Evolutionary conservation across 2,329 filamentous ascomycete genomes (phyloP).

Genomic region (Aureobasidium leucospermi): DNA sequence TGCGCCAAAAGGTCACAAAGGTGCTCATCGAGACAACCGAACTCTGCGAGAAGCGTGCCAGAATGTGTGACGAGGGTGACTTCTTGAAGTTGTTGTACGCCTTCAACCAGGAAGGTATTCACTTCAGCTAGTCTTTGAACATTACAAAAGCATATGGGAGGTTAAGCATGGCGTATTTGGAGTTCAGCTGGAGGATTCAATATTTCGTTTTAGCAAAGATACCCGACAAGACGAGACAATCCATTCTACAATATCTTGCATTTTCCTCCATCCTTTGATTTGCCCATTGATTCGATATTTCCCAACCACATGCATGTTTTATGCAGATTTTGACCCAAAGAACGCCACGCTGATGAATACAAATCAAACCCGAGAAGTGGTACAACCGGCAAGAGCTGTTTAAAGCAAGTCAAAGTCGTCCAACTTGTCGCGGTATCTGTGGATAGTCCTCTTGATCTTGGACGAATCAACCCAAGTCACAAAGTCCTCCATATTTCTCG

Average conservation of each 20-base stretch:
- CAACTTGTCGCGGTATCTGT: constrained; percentile 89
- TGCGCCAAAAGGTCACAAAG: constrained; percentile 79
- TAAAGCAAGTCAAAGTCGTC: constrained; percentile 90
- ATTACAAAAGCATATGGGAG: background rate
- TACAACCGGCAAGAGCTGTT: no score
- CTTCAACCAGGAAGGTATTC: constrained; percentile 88
- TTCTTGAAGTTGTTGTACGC: constrained; percentile 75
- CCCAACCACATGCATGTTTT: background rate
- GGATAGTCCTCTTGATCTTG: constrained; percentile 94
- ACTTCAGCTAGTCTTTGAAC: constrained; percentile 58
- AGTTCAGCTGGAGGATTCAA: background rate
- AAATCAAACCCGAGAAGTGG: background rate
- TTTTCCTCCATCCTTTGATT: background rate
- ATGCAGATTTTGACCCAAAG: background rate
- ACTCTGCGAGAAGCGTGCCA: constrained; percentile 71
- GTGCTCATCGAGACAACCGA: constrained; percentile 76
- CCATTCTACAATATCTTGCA: background rate
- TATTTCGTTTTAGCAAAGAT: constrained; percentile 6
- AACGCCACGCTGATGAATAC: constrained; percentile 14
- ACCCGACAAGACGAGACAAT: constrained; percentile 12
- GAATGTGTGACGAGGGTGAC: constrained; percentile 87
- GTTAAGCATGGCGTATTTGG: constrained; percentile 1
- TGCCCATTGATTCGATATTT: background rate
- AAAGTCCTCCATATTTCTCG: constrained; percentile 86
- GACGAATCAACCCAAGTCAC: constrained; percentile 93